Evolutionary conservation across 768 basidiomycete species (phyloP), one percentile per base, ranked within the genome.

Genomic region (Amanita rimosa): DNA sequence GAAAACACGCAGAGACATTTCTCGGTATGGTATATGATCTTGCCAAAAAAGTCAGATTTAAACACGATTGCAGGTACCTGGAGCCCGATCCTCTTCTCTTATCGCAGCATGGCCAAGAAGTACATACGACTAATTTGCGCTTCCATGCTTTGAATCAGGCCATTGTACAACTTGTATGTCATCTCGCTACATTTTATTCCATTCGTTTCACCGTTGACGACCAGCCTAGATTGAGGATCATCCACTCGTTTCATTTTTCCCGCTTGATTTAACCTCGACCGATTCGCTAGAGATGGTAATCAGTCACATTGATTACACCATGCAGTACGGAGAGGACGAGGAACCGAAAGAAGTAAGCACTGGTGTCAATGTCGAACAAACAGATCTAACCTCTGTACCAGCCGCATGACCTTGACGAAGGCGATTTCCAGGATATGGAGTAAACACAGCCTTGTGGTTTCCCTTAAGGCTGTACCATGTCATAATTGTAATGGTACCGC

Each of bases 311-410:
- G 96, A 99, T 68, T 95, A 91, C 58, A 86, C 91, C 50, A 93
- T 99, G 82, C 96, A 99, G 62, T 99, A 96, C 58, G 95, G 95
- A 29, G 95, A 98, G 68, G 91, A 94, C 51, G 95, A 99, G 62
- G 95, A 99, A 60, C 94, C 95, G 13, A 92, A 85, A 71, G 90
- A 90, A 79, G 88, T 86, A 58, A 50, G 71, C 49, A 27, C 49
- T 37, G 27, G 11, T 48, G 36, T 35, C 43, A 41, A 33, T 19
- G 13, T 48, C 14, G 26, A 13, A 26, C 48, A 45, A 16, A 24
- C 50, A 4, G 46, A 4, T 39, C 40, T 37, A 36, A 51, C 17
- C 19, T 14, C 31, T 40, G 17, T n/a, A 59, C 55, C 56, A 94
- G 85, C 94, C 93, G 10, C 87, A 79, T 61, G 92, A 97, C 64